Percentiles rank a stretch among this genome's conserved stretches.
Evolutionary conservation across 2,329 filamentous ascomycete genomes (phyloP).

Genomic region (Samsoniella hepiali): DNA sequence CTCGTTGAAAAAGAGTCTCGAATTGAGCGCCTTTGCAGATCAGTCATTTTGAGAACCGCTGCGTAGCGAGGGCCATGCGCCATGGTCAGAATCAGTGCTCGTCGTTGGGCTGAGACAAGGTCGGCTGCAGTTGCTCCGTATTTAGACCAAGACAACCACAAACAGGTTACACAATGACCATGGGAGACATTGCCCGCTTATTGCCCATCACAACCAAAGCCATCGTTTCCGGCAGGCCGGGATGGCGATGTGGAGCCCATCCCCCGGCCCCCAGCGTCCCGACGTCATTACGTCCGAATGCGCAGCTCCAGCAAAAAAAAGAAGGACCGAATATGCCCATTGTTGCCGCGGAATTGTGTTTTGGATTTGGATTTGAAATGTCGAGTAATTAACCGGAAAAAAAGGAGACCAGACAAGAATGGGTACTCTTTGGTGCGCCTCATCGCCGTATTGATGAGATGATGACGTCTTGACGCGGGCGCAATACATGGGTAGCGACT

Average conservation of each 20-base stretch:
- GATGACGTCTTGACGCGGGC: slow-evolving; percentile 10
- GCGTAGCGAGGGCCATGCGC: too few species aligned
- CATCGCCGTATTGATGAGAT: not conserved
- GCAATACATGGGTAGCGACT: not conserved
- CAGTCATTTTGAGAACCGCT: too few species aligned
- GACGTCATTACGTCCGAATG: not conserved
- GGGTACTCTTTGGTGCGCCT: slow-evolving; percentile 1
- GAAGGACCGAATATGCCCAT: slow-evolving; percentile 10
- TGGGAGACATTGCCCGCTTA: too few species aligned
- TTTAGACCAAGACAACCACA: too few species aligned
- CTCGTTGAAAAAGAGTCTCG: not conserved
- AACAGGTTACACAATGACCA: not conserved
- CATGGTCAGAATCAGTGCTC: too few species aligned
- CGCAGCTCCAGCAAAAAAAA: not conserved
- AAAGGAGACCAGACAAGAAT: not conserved
- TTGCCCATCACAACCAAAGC: too few species aligned
- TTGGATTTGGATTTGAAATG: not conserved
- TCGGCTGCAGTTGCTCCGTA: too few species aligned
- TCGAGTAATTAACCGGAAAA: not conserved
- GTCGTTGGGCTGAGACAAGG: too few species aligned
- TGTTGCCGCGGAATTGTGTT: not conserved
- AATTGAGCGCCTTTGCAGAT: not conserved
- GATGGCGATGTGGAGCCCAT: too few species aligned
- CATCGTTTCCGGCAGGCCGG: too few species aligned
- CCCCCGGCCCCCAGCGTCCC: not conserved